phyloP scores from a whole-genome alignment of 177 flowering plant genomes.

The Tripterygium wilfordii region DNA sequence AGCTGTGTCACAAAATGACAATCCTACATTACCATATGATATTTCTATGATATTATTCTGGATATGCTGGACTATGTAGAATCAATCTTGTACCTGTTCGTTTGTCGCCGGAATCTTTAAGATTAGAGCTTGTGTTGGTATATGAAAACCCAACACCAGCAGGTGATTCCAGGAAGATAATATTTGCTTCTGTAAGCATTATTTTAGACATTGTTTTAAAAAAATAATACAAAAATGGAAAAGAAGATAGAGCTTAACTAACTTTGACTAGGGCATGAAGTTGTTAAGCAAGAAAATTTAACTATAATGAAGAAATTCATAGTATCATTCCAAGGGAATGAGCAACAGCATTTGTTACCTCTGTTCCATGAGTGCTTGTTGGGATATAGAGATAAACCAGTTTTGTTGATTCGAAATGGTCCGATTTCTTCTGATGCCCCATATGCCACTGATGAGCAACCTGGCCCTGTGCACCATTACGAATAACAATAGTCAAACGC shows the following conservation, averaged over 20 bases:
- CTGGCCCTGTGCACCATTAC: constrained; percentile 87
- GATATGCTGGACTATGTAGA: neutral
- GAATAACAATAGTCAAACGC: too few species aligned
- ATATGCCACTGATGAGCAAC: constrained; percentile 91
- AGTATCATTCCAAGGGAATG: neutral
- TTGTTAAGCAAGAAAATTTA: too few species aligned
- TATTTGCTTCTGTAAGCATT: constrained; percentile 52
- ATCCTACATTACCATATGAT: neutral
- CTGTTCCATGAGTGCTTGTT: constrained; percentile 79
- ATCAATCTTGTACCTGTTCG: constrained; percentile 55
- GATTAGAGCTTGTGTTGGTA: constrained; percentile 60
- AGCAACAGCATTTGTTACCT: constrained; percentile 32
- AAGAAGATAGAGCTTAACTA: too few species aligned
- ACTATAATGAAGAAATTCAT: too few species aligned
- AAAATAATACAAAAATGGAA: too few species aligned
- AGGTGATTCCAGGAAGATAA: constrained; percentile 85
- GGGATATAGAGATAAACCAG: constrained; percentile 60
- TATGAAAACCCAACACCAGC: constrained; percentile 94
- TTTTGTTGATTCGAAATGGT: constrained; percentile 69
- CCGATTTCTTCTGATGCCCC: constrained; percentile 96
- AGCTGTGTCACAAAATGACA: constrained; percentile 39
- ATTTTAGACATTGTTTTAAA: too few species aligned
- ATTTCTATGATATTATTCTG: too few species aligned
- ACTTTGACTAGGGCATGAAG: too few species aligned
- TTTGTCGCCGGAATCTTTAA: constrained; percentile 55